Percentiles rank a stretch among this genome's conserved stretches.
Evolutionary conservation across 805 yeast species (phyloP).

Genomic region (Wickerhamomyces queroliae): DNA sequence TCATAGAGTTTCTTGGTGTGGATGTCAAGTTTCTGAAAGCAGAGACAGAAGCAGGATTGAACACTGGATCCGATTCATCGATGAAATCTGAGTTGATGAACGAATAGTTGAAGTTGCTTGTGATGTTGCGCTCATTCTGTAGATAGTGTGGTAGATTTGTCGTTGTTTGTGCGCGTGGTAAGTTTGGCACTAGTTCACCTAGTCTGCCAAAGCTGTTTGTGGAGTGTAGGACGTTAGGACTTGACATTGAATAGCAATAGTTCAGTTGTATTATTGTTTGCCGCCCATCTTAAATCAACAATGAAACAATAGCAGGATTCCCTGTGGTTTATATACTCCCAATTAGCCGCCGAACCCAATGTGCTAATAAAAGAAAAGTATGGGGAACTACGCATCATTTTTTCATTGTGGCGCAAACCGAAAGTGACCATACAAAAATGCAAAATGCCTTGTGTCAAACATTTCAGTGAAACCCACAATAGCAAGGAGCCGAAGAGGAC

Average conservation of each 20-base stretch:
- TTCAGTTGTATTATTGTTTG: not conserved
- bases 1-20: slow-evolving; percentile 15
- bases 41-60: slow-evolving; percentile 2
- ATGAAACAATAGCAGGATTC: too few relatives aligned
- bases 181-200: not conserved
- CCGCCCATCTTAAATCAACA: not conserved
- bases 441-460: too few relatives aligned
- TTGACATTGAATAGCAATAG: too few relatives aligned
- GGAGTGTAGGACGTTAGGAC: not conserved
- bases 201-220: not conserved
- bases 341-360: too few relatives aligned
- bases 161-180: too few relatives aligned
- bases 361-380: too few relatives aligned
- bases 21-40: slow-evolving; percentile 21
- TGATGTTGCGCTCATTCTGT: slow-evolving; percentile 13
- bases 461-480: too few relatives aligned
- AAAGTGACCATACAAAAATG: too few relatives aligned
- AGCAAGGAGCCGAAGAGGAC: too few relatives aligned
- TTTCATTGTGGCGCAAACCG: too few relatives aligned
- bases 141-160: not conserved
- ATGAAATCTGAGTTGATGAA: slow-evolving; percentile 21
- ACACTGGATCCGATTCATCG: slow-evolving; percentile 8
- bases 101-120: slow-evolving; percentile 12
- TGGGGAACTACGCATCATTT: too few relatives aligned
- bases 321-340: too few relatives aligned